Evolutionary conservation across 805 yeast species (phyloP), one percentile per base, ranked within the genome.

Genomic region (Wickerhamomyces ciferrii): DNA sequence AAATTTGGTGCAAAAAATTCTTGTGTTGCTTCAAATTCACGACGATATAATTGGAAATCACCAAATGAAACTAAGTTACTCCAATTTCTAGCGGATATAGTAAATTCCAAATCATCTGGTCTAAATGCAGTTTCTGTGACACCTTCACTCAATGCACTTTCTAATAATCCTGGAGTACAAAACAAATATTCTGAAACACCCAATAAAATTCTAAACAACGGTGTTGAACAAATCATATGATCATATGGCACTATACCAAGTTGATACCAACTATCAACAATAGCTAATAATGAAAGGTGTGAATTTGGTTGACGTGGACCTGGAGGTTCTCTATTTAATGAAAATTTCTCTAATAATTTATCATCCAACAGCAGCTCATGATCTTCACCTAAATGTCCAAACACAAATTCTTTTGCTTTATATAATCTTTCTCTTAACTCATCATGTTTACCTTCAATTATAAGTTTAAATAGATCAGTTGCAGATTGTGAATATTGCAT

Each of bases 161-260:
- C 96, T n/a, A 94, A 67, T 34, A 92, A 65, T 1, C 84, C 86
- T 0, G 94, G 92, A 0, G 90, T 79, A 58, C 96, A 81, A 63
- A 92, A 94, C 29, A 94, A 68, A 63, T 89, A 92, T 62, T 94
- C 97, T 0, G 96, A 80, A 21, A 94, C 97, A 40, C 98, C 98
- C 37, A 94, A 72, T 66, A 94, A 89, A 37, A 94, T 89, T 61
- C 98, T 76, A 62, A 92, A 94, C 35, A 72, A 62, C 13, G 99
- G 99, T 0, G 99, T 94, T 1, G 97, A 87, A 61, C 98, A 92
- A 48, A 92, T 91, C 68, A 92, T 91, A 66, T 94, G 99, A 63
- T 92, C 97, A 60, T 94, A 92, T 5, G 99, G 99, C 32, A 86
- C 84, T 38, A 94, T 89, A 1, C 84, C 85, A 39, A 88, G 67